phyloP scores from a whole-genome alignment of 768 basidiomycete genomes.

The Leccinum longicurvipes region DNA sequence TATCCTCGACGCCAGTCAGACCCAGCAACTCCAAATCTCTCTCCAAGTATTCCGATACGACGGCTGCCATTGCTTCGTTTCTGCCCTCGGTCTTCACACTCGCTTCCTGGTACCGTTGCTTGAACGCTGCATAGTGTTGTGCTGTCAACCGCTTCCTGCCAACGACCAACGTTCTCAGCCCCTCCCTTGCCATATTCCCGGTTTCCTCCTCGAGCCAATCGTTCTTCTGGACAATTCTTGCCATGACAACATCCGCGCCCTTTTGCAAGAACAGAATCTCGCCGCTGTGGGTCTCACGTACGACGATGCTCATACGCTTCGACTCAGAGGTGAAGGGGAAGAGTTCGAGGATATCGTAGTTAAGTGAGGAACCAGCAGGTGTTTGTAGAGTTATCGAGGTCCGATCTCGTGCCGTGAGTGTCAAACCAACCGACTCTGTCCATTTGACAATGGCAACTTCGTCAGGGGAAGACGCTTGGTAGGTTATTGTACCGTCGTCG shows the following conservation, averaged over 20 bases:
- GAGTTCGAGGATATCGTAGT: conserved; percentile 86
- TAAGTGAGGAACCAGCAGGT: conserved; percentile 57
- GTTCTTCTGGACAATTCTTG: conserved; percentile 89
- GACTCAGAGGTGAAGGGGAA: conserved; percentile 99
- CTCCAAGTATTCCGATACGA: conserved; percentile 77
- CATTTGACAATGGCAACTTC: conserved; percentile 98
- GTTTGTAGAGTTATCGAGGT: conserved; percentile 83
- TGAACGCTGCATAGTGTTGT: conserved; percentile 73
- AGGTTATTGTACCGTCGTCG: conserved; percentile 92
- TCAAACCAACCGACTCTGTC: conserved; percentile 93
- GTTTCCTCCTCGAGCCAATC: conserved; percentile 99
- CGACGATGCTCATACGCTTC: conserved; percentile 98
- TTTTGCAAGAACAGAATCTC: conserved; percentile 93
- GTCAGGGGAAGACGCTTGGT: conserved; percentile 98
- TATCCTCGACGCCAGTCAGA: conserved; percentile 98
- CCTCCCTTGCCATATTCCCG: conserved; percentile 97
- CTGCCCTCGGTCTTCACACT: conserved; percentile 75
- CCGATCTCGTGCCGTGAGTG: conserved; percentile 85
- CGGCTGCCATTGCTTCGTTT: conserved; percentile 74
- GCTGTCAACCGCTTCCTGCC: conserved; percentile 73
- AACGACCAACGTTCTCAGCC: conserved; percentile 90
- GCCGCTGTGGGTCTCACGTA: conserved; percentile 70
- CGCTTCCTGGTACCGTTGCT: conserved; percentile 67
- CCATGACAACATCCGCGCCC: conserved; percentile 99
- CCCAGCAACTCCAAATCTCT: conserved; percentile 89